Conservation (phyloP, 164 flowering plant genomes). For the Warburgia ugandensis region DNA sequence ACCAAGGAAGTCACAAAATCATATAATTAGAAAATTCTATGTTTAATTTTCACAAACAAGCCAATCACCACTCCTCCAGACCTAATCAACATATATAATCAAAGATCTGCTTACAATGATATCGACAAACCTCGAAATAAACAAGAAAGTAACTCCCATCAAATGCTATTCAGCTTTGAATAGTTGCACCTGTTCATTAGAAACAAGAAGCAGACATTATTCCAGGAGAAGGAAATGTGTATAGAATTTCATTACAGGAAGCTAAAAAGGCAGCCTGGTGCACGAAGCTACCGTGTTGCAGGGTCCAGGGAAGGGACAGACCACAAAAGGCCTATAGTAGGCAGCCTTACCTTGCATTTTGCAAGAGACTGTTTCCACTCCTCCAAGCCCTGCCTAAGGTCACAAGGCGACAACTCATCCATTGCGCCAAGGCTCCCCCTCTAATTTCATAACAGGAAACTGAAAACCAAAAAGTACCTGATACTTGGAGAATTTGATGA, state of each 20-base stretch:
- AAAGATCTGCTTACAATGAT: constrained; percentile 19
- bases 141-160: constrained; percentile 16
- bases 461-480: constrained; percentile 13
- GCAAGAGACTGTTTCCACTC: too few relatives aligned
- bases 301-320: too few relatives aligned
- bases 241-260: neutral
- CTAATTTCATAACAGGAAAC: neutral
- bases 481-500: constrained; percentile 19
- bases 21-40: neutral
- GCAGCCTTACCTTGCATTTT: too few relatives aligned
- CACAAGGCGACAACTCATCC: neutral
- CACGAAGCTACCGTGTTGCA: too few relatives aligned
- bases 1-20: too few relatives aligned
- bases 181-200: constrained; percentile 24
- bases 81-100: constrained; percentile 15
- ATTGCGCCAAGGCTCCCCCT: neutral
- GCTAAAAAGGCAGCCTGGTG: too few relatives aligned
- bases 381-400: too few relatives aligned
- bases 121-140: constrained; percentile 22
- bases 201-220: constrained; percentile 1
- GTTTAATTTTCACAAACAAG: constrained; percentile 10
- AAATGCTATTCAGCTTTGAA: constrained; percentile 18
- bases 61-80: constrained; percentile 15
- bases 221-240: neutral
- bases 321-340: too few relatives aligned